Evolutionary conservation across 495 filamentous ascomycete species (phyloP).

Genomic region (Friedmanniomyces endolithicus): DNA sequence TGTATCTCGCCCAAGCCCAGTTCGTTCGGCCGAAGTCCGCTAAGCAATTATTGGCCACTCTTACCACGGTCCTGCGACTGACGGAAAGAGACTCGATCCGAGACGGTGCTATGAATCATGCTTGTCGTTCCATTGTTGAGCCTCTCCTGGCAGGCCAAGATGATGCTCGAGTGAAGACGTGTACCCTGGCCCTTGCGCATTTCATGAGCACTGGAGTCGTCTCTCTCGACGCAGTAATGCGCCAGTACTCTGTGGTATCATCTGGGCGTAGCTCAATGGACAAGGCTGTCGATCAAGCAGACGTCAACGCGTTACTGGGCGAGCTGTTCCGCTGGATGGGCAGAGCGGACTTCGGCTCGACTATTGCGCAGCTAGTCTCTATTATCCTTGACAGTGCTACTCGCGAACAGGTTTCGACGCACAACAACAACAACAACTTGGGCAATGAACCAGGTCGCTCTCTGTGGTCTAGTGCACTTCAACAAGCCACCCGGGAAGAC

Average conservation of each 20-base stretch:
- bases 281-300: not conserved
- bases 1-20: slow-evolving; percentile 63
- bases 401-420: not conserved
- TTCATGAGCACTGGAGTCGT: slow-evolving; percentile 45
- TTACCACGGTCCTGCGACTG: not conserved
- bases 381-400: slow-evolving; percentile 5
- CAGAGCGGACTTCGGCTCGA: slow-evolving; percentile 48
- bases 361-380: slow-evolving; percentile 50
- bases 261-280: not conserved
- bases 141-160: slow-evolving; percentile 27
- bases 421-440: not conserved
- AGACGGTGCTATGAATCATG: not conserved
- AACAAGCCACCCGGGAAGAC: not conserved
- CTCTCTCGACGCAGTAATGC: not conserved
- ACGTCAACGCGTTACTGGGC: slow-evolving; percentile 29
- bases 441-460: not conserved
- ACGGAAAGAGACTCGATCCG: not conserved
- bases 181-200: slow-evolving; percentile 46
- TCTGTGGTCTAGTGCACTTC: not conserved
- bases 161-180: slow-evolving; percentile 46
- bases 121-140: not conserved
- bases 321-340: slow-evolving; percentile 49
- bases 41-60: slow-evolving; percentile 49
- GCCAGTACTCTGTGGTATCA: not conserved
- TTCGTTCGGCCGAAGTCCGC: slow-evolving; percentile 61